Percentiles rank a stretch among this genome's conserved stretches.
Evolutionary conservation across 352 stramenopile genomes (phyloP).

Genomic region (Pythium dissotocum): DNA sequence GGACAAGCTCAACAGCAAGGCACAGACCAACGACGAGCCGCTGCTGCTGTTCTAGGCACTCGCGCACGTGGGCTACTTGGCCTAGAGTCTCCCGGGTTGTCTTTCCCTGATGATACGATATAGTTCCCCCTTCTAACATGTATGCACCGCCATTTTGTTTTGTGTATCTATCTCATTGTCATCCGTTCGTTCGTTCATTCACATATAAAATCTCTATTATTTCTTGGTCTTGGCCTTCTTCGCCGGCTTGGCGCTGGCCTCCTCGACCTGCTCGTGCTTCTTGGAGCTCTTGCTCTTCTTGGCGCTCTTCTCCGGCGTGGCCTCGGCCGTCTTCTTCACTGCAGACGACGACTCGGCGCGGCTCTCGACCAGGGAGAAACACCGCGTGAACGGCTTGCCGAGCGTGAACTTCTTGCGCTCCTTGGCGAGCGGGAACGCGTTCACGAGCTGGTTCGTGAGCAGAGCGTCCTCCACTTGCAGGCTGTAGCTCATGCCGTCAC

Average conservation of each 20-base stretch:
- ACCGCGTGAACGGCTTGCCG: slow-evolving; percentile 72
- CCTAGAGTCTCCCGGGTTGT: slow-evolving; percentile 2
- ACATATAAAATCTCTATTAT: slow-evolving; percentile 15
- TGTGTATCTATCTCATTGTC: background rate
- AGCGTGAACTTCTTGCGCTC: slow-evolving; percentile 66
- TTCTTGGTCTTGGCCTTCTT: slow-evolving; percentile 37
- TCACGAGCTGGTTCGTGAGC: slow-evolving; percentile 76
- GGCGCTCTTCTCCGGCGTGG: slow-evolving; percentile 16
- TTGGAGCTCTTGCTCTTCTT: slow-evolving; percentile 50
- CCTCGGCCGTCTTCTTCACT: slow-evolving; percentile 10
- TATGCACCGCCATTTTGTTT: slow-evolving; percentile 2
- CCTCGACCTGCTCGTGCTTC: slow-evolving; percentile 56
- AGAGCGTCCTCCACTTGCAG: slow-evolving; percentile 60
- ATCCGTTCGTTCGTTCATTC: background rate
- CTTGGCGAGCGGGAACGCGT: slow-evolving; percentile 59
- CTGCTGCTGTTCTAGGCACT: slow-evolving; percentile 74
- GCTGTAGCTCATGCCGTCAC: slow-evolving; percentile 51
- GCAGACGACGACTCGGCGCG: slow-evolving; percentile 15
- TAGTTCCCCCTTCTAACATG: background rate
- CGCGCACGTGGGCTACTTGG: background rate
- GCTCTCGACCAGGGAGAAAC: slow-evolving; percentile 71
- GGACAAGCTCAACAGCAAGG: slow-evolving; percentile 28
- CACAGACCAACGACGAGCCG: slow-evolving; percentile 47
- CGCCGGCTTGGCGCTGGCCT: slow-evolving; percentile 30
- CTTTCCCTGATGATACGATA: background rate